Evolutionary conservation across 2,329 filamentous ascomycete species (phyloP).

Genomic region (Scedosporium aurantiacum): DNA sequence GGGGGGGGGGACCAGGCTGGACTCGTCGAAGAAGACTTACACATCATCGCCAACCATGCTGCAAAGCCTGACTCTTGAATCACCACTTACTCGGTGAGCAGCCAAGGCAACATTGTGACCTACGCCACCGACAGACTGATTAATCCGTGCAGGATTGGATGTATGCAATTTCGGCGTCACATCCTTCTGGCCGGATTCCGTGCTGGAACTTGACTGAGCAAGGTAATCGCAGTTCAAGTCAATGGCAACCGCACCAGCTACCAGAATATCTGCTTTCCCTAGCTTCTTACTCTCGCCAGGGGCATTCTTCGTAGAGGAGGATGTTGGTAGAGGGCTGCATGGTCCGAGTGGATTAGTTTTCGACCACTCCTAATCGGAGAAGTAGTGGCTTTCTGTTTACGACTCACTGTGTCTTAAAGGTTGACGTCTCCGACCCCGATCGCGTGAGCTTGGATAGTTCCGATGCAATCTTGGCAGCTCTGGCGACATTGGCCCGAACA

Average conservation of each 20-base stretch:
- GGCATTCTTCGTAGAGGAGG: not conserved
- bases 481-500: constrained; percentile 40
- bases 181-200: constrained; percentile 16
- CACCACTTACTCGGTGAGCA: constrained; percentile 55
- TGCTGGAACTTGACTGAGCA: constrained; percentile 3
- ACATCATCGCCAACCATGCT: constrained; percentile 73
- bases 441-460: constrained; percentile 29
- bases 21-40: constrained; percentile 26
- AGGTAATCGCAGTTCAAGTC: constrained; percentile 76
- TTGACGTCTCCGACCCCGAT: not conserved
- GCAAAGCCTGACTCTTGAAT: constrained; percentile 57
- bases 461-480: constrained; percentile 42
- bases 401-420: constrained; percentile 2
- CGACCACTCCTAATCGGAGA: too few species aligned
- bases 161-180: constrained; percentile 51
- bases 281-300: constrained; percentile 1
- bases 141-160: constrained; percentile 75
- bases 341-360: not conserved
- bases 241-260: constrained; percentile 81
- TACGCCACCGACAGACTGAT: constrained; percentile 78
- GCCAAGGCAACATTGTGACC: constrained; percentile 86
- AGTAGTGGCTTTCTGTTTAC: too few species aligned
- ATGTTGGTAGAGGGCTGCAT: not conserved
- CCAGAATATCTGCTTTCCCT: constrained; percentile 53
- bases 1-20: not conserved